These are phyloP conservation scores for Cadophora luteo-olivacea DNA, from an alignment of 2,329 filamentous ascomycete genomes.

Conservation along the genomic window DNA sequence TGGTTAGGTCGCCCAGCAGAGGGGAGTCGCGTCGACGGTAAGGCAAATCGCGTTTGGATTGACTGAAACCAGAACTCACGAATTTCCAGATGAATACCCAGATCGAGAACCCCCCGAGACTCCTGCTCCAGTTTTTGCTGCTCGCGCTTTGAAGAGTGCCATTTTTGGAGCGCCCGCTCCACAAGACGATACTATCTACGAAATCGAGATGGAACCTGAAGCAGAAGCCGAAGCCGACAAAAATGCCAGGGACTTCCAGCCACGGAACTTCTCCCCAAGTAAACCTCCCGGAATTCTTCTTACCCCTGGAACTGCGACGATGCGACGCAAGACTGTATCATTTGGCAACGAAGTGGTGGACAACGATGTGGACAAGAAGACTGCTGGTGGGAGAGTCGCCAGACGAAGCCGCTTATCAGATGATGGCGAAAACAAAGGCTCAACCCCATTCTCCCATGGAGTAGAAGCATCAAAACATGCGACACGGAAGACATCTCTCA, in stretches of 20 bases:
- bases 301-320: constrained; percentile 67
- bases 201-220: constrained; percentile 37
- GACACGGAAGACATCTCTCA: constrained; percentile 52
- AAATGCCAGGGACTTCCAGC: constrained; percentile 39
- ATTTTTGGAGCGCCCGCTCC: constrained; percentile 65
- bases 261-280: constrained; percentile 40
- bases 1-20: constrained; percentile 41
- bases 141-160: constrained; percentile 67
- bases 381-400: constrained; percentile 14
- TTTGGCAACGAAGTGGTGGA: constrained; percentile 62
- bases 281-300: constrained; percentile 61
- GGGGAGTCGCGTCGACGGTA: constrained; percentile 38
- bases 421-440: constrained; percentile 42
- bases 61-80: constrained; percentile 18
- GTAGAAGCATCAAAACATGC: constrained; percentile 29
- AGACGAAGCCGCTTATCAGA: constrained; percentile 42
- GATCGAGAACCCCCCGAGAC: constrained; percentile 63
- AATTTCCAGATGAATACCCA: constrained; percentile 29
- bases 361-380: constrained; percentile 35
- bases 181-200: constrained; percentile 43
- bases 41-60: not conserved
- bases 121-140: constrained; percentile 70
- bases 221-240: constrained; percentile 17
- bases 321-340: constrained; percentile 68
- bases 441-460: constrained; percentile 40